Evolutionary conservation across 2,329 filamentous ascomycete species (phyloP), one percentile per base, ranked within the genome.

Genomic region (Fusarium bactridioides): DNA sequence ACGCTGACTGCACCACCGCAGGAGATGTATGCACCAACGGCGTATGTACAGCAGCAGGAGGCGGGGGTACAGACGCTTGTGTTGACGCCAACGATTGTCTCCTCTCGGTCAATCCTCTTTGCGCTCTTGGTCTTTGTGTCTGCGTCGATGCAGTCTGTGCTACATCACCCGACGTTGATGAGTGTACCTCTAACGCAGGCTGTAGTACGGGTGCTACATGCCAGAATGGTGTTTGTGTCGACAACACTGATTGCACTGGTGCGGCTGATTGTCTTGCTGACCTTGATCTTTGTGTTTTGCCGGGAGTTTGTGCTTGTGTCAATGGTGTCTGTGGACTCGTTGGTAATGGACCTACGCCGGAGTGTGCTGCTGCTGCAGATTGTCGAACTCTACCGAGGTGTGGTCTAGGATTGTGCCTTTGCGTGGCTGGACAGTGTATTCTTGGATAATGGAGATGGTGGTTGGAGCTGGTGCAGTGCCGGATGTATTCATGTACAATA

Each of bases 71-170:
- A 18, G 53, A 45, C 8, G n/a, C 41, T 7, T 71, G 69, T 25
- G n/a, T 56, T 10, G 67, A 67, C 8, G 62, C 35, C 8, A 64
- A 65, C 33, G 58, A 72, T 9, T 72, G 69, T 21, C 27, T 72
- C 23, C 13, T 66, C 15, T 45, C 51, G 1, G 58, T 37, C 18
- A 48, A 70, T 16, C 48, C 67, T 18, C n/a, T 69, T 5, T 72
- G 69, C 18, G 38, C 16, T 19, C 54, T 69, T 6, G 69, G 69
- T 11, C 54, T 72, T 7, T 72, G 69, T 23, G n/a, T 61, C 3
- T 72, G 69, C 18, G 25, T 56, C 3, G 23, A 61, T 25, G 54
- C 54, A 4, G 38, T 72, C 25, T 76, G 69, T 10, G 3, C 33
- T 21, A 10, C n/a, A 4, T 13, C 16, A 1, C 44, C 45, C 6